Evolutionary conservation across 2,329 filamentous ascomycete species (phyloP), one percentile per base, ranked within the genome.

Genomic region (Drechslerella dactyloides): DNA sequence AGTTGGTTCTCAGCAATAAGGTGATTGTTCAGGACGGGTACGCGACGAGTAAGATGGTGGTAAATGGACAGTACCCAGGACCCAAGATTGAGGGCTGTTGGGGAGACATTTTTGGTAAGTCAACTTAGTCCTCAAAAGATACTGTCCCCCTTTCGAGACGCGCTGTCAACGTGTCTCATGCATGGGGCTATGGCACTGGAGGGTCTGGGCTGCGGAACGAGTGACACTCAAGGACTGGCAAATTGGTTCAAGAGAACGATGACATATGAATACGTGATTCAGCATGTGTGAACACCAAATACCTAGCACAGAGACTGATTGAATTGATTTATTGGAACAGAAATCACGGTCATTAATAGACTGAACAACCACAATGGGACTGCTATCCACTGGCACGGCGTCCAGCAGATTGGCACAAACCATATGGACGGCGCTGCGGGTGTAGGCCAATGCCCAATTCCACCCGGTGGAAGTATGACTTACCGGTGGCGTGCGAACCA

Each of bases 51-150:
- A 79, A 81, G 15, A 76, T 82, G 69, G 81, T 90, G 30, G 81
- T 90, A 77, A 89, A 89, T 77, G 85, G 84, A 7, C 83, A 85
- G 48, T 88, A 85, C 70, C 89, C 89, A 0, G 89, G 87, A 0
- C 89, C 89, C 0, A 81, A 83, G 13, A 85, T 92, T 60, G 83
- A 84, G 69, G 87, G 84, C 17, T 83, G 87, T 77, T 87, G 85
- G 85, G 86, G 85, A 42, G 86, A 88, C 15, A 3, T 11, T 74
- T 75, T 64, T n/a, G 33, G 23, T 42, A 23, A 4, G 17, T 19
- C 15, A 30, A 17, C 23, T 37, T 13, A n/a, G n/a, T n/a, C n/a
- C 23, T 75, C 44, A 72, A 73, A 66, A 69, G 21, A n/a, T n/a
- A n/a, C n/a, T n/a, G n/a, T n/a, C n/a, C n/a, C n/a, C n/a, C n/a